Percentiles rank a stretch among this genome's conserved stretches.
Conservation (phyloP, 352 stramenopile species). For the Blastocystis sp. region DNA sequence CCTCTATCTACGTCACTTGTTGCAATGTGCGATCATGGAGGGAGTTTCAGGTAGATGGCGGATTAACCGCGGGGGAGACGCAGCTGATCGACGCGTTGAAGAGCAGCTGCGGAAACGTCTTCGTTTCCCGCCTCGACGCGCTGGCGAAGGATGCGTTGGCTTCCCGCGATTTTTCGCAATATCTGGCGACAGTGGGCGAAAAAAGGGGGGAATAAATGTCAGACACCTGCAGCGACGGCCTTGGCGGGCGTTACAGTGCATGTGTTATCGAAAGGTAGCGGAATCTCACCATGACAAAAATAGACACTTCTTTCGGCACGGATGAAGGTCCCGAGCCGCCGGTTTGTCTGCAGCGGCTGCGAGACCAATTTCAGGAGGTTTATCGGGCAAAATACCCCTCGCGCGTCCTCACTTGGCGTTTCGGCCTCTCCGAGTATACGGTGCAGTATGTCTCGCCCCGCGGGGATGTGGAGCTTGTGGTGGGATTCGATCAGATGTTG, state of each 20-base stretch:
- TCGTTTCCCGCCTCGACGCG: neutral
- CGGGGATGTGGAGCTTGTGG: neutral
- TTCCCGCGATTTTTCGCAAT: neutral
- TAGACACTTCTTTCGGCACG: too few species aligned
- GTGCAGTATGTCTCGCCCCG: neutral
- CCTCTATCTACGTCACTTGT: neutral
- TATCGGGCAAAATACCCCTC: neutral
- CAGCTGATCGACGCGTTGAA: conserved; percentile 9
- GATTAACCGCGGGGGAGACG: neutral
- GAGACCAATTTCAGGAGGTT: neutral
- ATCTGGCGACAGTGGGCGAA: neutral
- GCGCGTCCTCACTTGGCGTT: neutral
- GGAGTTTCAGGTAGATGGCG: neutral
- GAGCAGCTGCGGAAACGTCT: conserved; percentile 5
- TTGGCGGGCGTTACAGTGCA: neutral
- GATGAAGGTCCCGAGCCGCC: too few species aligned
- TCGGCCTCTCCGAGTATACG: neutral
- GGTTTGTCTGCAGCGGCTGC: too few species aligned
- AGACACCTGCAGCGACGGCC: too few species aligned
- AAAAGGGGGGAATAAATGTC: too few species aligned
- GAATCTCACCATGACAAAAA: neutral
- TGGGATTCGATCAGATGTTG: neutral
- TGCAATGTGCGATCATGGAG: neutral
- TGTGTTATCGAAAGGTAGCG: conserved; percentile 4
- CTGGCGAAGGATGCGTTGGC: conserved; percentile 14